Evolutionary conservation across 2,329 filamentous ascomycete genomes (phyloP), one percentile per base, ranked within the genome.

Genomic region (Cytospora piceae): DNA sequence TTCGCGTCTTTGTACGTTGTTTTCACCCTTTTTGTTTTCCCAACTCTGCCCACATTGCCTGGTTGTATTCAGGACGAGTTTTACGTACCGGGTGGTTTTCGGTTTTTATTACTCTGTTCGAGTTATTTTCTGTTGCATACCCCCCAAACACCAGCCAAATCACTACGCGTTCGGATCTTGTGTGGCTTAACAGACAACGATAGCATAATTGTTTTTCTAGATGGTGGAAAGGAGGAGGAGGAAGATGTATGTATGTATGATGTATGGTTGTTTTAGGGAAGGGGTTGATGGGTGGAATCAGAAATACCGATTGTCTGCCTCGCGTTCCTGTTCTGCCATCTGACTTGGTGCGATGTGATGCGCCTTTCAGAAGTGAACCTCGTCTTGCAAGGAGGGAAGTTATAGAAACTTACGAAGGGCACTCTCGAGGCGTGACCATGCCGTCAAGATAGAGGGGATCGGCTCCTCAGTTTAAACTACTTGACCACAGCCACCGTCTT

Each of bases 141-240:
- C 60, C 59, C 34, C 61, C 53, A 63, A 39, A 57, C 60, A 63
- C 42, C 42, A 46, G 49, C 53, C 39, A 46, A 20, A 37, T 24
- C 29, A 56, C 52, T 39, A 57, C 61, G 51, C 37, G n/a, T 57
- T 39, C 54, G 53, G 53, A 51, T 49, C 53, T 63, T 56, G 58
- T 53, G 61, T 57, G 17, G 15, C 53, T 57, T 57, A 22, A 57
- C 29, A 57, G 14, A 20, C 46, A 22, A 22, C 20, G 46, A 49
- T 63, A 63, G 61, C 53, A 63, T 63, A 63, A 63, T 63, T 57
- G 29, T 63, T 63, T 62, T 29, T n/a, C 17, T 42, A 42, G 39
- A 42, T 20, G 39, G 39, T 7, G 17, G 52, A 12, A 17, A 17
- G 37, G 42, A 56, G 34, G 22, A 32, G 59, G 17, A 63, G 52